phyloP scores from a whole-genome alignment of 176 grass and related monocot species.

The Puccinellia tenuiflora region DNA sequence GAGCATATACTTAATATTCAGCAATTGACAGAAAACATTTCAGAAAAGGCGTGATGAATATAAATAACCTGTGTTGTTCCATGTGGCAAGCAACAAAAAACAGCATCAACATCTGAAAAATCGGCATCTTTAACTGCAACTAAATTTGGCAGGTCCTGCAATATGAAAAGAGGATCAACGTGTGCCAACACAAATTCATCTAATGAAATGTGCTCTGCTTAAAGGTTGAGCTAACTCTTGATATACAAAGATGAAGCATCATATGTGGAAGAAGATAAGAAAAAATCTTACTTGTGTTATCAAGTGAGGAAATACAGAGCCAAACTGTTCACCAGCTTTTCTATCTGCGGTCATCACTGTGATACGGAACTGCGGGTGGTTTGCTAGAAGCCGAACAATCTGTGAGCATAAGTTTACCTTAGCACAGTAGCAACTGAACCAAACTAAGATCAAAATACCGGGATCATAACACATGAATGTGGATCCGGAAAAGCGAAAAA shows the following conservation, averaged over 20 bases:
- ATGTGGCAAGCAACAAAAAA: slow-evolving; percentile 99
- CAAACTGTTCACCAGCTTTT: slow-evolving; percentile 81
- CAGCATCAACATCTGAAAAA: slow-evolving; percentile 90
- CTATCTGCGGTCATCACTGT: slow-evolving; percentile 91
- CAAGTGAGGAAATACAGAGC: slow-evolving; percentile 94
- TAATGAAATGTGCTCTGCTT: neutral
- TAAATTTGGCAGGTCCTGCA: slow-evolving; percentile 74
- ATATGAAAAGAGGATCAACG: slow-evolving; percentile 23
- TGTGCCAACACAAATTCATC: slow-evolving; percentile 4
- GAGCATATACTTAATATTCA: neutral
- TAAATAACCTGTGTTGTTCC: slow-evolving; percentile 83
- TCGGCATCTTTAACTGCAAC: slow-evolving; percentile 90
- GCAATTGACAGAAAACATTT: neutral
- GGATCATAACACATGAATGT: neutral
- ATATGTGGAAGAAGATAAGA: slow-evolving; percentile 1
- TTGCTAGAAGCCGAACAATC: slow-evolving; percentile 82
- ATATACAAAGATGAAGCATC: neutral
- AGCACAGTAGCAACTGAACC: slow-evolving; percentile 1
- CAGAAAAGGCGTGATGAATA: slow-evolving; percentile 16
- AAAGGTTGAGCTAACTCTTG: neutral
- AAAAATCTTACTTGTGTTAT: slow-evolving; percentile 53
- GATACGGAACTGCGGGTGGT: slow-evolving; percentile 71
- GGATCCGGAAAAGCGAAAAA: neutral
- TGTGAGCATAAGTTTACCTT: slow-evolving; percentile 19
- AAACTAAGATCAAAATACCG: neutral